These are phyloP conservation scores for Hypseocharis bilobata DNA, from an alignment of 441 rosid species.

Conservation along the genomic window DNA sequence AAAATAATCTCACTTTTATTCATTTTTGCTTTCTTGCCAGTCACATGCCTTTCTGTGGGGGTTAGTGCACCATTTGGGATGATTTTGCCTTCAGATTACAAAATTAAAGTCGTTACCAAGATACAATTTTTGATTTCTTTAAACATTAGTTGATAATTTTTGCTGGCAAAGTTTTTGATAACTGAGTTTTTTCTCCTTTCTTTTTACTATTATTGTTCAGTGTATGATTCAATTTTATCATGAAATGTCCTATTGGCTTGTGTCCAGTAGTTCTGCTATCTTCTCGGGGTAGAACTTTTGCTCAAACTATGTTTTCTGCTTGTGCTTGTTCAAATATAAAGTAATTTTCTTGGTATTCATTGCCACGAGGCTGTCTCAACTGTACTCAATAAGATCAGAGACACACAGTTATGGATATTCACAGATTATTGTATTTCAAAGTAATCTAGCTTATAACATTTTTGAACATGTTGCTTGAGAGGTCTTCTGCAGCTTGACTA, in stretches of 20 bases:
- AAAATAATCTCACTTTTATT: background rate
- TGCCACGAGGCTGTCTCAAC: background rate
- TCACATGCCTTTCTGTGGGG: background rate
- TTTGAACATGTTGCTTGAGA: background rate
- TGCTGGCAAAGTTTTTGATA: background rate
- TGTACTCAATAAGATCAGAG: background rate
- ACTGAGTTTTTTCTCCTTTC: too few relatives aligned
- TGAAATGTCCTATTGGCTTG: background rate
- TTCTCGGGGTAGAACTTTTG: background rate
- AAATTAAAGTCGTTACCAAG: background rate
- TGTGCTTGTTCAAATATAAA: background rate
- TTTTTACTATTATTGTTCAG: background rate
- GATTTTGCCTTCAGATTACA: background rate
- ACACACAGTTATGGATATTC: background rate
- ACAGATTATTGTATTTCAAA: background rate
- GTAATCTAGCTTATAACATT: background rate
- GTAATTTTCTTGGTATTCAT: too few relatives aligned
- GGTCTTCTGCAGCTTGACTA: background rate
- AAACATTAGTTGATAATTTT: background rate
- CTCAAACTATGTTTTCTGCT: background rate
- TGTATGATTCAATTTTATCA: background rate
- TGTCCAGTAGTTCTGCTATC: background rate
- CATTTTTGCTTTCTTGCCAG: background rate
- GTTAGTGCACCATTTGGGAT: background rate
- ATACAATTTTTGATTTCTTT: background rate